Evolutionary conservation across 2,329 filamentous ascomycete genomes (phyloP).

Genomic region (Stagonosporopsis vannaccii): DNA sequence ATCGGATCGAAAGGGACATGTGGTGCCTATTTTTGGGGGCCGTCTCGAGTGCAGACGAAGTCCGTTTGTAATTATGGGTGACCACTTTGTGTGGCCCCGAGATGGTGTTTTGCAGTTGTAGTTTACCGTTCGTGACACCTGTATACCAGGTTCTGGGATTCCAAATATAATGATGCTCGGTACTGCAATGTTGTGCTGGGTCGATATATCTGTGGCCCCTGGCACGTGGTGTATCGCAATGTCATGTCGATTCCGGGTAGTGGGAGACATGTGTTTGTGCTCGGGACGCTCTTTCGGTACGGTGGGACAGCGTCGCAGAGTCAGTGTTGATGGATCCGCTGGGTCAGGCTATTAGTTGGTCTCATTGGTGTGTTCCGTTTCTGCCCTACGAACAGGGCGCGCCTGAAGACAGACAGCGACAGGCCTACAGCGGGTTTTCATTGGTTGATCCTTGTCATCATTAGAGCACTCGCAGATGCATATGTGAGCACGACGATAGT

Average conservation of each 20-base stretch:
- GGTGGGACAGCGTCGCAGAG: background rate
- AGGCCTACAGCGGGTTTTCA: background rate
- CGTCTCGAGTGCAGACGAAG: conserved; percentile 2
- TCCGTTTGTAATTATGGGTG: conserved; percentile 3
- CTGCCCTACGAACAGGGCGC: background rate
- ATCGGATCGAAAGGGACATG: conserved; percentile 9
- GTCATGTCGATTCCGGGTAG: conserved; percentile 1
- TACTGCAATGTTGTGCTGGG: background rate
- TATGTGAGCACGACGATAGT: conserved; percentile 1
- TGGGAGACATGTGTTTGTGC: background rate
- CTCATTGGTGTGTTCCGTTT: conserved; percentile 1
- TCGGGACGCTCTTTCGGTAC: conserved; percentile 1
- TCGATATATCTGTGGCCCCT: conserved; percentile 6
- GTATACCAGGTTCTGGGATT: background rate
- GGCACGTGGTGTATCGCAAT: conserved; percentile 3
- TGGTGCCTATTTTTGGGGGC: conserved; percentile 40
- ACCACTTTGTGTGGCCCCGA: conserved; percentile 9
- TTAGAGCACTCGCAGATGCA: conserved; percentile 1
- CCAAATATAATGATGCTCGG: conserved; percentile 15
- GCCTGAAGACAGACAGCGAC: conserved; percentile 3
- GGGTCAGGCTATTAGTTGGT: background rate
- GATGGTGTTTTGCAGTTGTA: conserved; percentile 3
- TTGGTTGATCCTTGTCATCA: conserved; percentile 3
- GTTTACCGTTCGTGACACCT: conserved; percentile 1
- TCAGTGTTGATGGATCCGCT: background rate